Evolutionary conservation across 2,329 filamentous ascomycete genomes (phyloP).

Genomic region (Fusarium mundagurra): DNA sequence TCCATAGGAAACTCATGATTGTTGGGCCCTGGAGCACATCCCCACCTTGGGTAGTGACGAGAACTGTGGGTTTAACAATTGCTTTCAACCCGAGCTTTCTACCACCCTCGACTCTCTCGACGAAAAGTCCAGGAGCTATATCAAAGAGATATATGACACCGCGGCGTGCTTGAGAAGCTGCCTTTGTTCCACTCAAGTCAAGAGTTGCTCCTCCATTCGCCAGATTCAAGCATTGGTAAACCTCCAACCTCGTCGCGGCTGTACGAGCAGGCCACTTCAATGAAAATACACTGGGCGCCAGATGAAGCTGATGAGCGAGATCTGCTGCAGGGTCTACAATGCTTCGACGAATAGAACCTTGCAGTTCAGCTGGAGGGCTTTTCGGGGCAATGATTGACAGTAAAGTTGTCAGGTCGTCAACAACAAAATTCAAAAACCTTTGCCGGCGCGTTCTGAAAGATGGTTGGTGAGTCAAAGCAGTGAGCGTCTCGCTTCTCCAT

Average conservation of each 20-base stretch:
- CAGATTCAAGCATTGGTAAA: constrained; percentile 51
- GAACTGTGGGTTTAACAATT: constrained; percentile 48
- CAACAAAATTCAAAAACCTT: constrained; percentile 43
- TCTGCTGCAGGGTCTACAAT: constrained; percentile 50
- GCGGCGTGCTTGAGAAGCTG: constrained; percentile 42
- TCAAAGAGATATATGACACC: constrained; percentile 51
- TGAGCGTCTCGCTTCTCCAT: constrained; percentile 52
- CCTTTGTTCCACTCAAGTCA: constrained; percentile 45
- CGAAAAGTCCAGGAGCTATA: constrained; percentile 50
- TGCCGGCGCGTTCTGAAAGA: constrained; percentile 45
- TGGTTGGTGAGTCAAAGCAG: constrained; percentile 46
- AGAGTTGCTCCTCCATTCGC: constrained; percentile 45
- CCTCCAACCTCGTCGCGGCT: constrained; percentile 49
- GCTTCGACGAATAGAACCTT: constrained; percentile 46
- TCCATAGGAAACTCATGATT: constrained; percentile 49
- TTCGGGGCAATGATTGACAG: constrained; percentile 46
- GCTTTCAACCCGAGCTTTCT: constrained; percentile 47
- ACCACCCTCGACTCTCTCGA: constrained; percentile 48
- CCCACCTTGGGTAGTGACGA: constrained; percentile 45
- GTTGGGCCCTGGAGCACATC: constrained; percentile 45
- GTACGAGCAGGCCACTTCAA: constrained; percentile 52
- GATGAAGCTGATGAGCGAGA: constrained; percentile 50
- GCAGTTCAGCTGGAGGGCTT: constrained; percentile 42
- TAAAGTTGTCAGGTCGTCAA: constrained; percentile 48
- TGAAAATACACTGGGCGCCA: constrained; percentile 48